Base-by-base conservation (phyloP, 768 basidiomycete species). In the Tricholoma furcatifolium region DNA sequence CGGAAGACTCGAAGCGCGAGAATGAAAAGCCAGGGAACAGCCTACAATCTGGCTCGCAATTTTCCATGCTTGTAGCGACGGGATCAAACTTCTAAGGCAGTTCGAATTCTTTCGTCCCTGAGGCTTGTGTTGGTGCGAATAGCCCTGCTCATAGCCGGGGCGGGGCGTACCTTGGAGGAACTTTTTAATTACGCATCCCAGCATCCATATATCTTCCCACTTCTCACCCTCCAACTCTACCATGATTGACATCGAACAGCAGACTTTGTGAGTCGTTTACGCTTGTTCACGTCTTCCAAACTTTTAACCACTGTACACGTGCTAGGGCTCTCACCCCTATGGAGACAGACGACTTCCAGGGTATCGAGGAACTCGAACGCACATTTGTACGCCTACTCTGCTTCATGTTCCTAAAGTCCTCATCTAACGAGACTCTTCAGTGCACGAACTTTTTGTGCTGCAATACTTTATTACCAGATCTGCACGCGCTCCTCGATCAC, bases 401-500 rank as follows among this genome's bases (percentile, higher is more conserved):
- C 27, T 27, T 7, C 7, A 27, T 34, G 24, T 40, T 6, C 18
- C 39, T 15, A 20, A 30, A 30, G 14, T 23, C 24, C 1, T 30
- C n/a, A 21, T 12, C 20, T 30, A 27, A 41, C 14, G n/a, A 36
- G 36, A 27, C 21, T 3, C 24, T 30, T 8, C 31, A 62, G 62
- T 63, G 62, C 27, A 60, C 55, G 40, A 63, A 79, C 62, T 78
- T 76, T 57, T 70, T 68, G 17, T 79, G 79, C 60, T 79, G 79
- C 58, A 73, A 70, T 32, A 66, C 70, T 47, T 49, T 66, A 8
- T 67, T 77, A 14, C 64, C 71, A 2, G 74, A 76, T 63, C 62
- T 79, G 42, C 79, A 79, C 51, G 69, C 68, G 39, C 71, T 79
- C 21, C 64, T 79, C 53, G 74, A 75, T 58, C 81, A 80, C 59